Evolutionary conservation across 2,329 filamentous ascomycete genomes (phyloP).

Genomic region (Trichoderma aggressivum): DNA sequence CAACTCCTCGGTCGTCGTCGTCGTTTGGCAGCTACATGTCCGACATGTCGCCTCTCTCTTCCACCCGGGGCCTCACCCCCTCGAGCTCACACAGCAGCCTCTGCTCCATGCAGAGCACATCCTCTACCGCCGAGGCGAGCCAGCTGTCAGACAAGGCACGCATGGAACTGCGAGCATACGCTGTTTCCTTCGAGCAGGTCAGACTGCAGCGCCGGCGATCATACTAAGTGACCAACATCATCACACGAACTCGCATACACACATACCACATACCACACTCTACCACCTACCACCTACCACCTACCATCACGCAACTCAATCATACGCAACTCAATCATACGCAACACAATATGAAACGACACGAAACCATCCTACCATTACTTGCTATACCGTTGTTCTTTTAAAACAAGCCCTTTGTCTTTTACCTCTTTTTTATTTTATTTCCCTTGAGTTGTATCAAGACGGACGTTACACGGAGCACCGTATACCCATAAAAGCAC

Average conservation of each 20-base stretch:
- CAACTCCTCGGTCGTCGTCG: constrained; percentile 42
- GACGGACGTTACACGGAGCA: constrained; percentile 48
- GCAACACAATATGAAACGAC: constrained; percentile 21
- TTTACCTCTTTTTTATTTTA: constrained; percentile 19
- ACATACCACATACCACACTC: neutral
- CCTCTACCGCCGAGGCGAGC: constrained; percentile 47
- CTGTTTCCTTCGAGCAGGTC: constrained; percentile 82
- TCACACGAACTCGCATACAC: neutral
- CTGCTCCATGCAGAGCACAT: constrained; percentile 68
- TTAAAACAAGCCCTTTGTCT: constrained; percentile 11
- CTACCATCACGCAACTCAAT: constrained; percentile 33
- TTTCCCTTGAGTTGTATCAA: constrained; percentile 39
- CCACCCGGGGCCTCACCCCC: constrained; percentile 52
- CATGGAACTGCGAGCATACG: constrained; percentile 79
- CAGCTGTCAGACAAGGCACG: constrained; percentile 72
- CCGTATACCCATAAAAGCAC: constrained; percentile 44
- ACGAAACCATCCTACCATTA: constrained; percentile 24
- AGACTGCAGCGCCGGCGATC: constrained; percentile 58
- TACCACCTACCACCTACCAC: neutral
- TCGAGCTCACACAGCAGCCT: constrained; percentile 84
- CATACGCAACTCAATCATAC: constrained; percentile 32
- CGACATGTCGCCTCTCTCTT: constrained; percentile 17
- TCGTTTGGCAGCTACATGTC: constrained; percentile 27
- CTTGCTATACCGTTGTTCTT: constrained; percentile 16
- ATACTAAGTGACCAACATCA: constrained; percentile 38